Evolutionary conservation across 2,329 filamentous ascomycete species (phyloP), one percentile per base, ranked within the genome.

Genomic region (Iodosphaeria phyllophila): DNA sequence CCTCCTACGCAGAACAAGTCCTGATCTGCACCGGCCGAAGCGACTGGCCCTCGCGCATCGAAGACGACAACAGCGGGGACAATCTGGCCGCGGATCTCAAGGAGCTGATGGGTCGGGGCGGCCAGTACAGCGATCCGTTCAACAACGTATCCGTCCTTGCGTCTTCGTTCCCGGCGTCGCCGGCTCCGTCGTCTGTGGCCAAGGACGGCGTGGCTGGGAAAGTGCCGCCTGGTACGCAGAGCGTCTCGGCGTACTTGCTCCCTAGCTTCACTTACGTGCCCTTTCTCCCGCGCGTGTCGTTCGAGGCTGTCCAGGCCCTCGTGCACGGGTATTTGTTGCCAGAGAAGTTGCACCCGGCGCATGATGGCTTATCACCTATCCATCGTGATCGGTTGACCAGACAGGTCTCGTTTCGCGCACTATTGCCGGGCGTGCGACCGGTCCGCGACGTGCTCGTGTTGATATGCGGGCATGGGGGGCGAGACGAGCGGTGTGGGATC

Each of bases 11-110:
- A 1, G 74, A 91, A 47, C 83, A 93, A 37, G 64, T 93, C 4
- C 50, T 95, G 7, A 60, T 93, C 9, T 84, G 76, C 32, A 92
- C 83, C 0, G 83, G 80, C 4, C 67, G 70, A 31, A 52, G 61
- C 16, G 78, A 92, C 50, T 93, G 84, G 84, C 57, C 61, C 15
- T 84, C 76, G 41, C 66, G 68, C 29, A 91, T 93, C 32, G 83
- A 92, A 44, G 73, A 92, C 22, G 82, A 91, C 30, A 67, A 74
- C 37, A 62, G 50, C 39, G 66, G 56, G 10, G 61, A 70, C 35
- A 74, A 74, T 35, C 46, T 84, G 11, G 70, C 74, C 5, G 69
- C 74, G 18, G 72, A 78, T 28, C 46, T 93, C 30, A 86, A 79
- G 44, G 60, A 65, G 36, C 43, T 79, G 18, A 51, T 80, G 32